Evolutionary conservation across 148 eudicot genomes (phyloP).

Genomic region (Chenopodium berlandieri): DNA sequence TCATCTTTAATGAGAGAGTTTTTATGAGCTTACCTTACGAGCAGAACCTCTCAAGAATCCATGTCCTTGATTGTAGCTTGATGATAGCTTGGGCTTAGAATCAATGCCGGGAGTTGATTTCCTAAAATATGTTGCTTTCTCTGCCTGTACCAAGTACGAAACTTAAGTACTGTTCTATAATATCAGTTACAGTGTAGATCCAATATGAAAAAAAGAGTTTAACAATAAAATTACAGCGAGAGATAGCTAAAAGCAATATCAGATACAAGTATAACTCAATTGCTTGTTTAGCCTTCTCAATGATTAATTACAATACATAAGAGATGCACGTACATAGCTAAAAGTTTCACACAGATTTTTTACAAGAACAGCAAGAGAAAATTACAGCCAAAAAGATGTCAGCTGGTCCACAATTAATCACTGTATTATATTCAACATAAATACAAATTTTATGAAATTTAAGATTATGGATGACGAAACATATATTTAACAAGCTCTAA

Average conservation of each 20-base stretch:
- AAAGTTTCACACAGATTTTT: not conserved
- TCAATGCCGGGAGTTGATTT: constrained; percentile 32
- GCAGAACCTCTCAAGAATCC: constrained; percentile 32
- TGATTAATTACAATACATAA: not conserved
- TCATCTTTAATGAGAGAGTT: not conserved
- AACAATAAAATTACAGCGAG: not conserved
- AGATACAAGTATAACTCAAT: not conserved
- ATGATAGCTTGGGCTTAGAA: constrained; percentile 46
- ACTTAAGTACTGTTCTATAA: not conserved
- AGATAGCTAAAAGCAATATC: not conserved
- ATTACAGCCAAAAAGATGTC: not conserved
- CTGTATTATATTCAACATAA: not conserved
- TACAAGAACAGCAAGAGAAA: not conserved
- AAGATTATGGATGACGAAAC: not conserved
- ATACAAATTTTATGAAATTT: not conserved
- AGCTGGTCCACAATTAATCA: not conserved
- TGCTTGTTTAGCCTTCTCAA: not conserved
- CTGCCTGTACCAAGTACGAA: constrained; percentile 36
- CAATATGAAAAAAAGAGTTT: not conserved
- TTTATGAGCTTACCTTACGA: constrained; percentile 37
- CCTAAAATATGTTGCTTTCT: constrained; percentile 40
- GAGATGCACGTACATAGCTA: not conserved
- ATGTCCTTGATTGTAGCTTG: constrained; percentile 40
- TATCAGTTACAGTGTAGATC: not conserved
- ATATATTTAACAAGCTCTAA: not conserved